Evolutionary conservation across 2,329 filamentous ascomycete genomes (phyloP).

Genomic region (Cercospora sp.): DNA sequence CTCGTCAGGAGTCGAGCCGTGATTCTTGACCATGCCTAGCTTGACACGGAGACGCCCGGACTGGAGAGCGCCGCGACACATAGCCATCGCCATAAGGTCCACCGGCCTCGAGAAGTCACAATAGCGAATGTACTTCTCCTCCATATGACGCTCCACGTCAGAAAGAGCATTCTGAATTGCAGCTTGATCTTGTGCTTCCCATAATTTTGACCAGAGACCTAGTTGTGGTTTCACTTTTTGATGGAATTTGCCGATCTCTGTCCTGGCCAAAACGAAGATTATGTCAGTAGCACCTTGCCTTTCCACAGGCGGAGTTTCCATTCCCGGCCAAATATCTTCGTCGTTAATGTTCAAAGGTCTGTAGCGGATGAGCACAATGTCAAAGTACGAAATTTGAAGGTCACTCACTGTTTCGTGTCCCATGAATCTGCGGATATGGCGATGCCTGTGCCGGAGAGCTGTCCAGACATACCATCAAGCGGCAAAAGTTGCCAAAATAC

Average conservation of each 20-base stretch:
- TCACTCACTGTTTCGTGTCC: conserved; percentile 33
- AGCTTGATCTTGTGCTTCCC: conserved; percentile 22
- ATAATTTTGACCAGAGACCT: conserved; percentile 25
- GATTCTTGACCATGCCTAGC: conserved; percentile 43
- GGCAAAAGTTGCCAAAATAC: conserved; percentile 64
- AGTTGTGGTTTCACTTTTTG: conserved; percentile 26
- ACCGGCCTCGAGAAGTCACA: no score
- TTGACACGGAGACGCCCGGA: conserved; percentile 50
- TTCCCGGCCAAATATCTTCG: conserved; percentile 44
- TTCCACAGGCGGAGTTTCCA: conserved; percentile 47
- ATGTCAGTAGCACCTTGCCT: conserved; percentile 57
- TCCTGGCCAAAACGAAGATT: conserved; percentile 49
- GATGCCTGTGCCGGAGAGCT: conserved; percentile 37
- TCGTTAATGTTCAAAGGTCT: conserved; percentile 41
- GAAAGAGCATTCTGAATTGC: conserved; percentile 35
- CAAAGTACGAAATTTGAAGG: background rate
- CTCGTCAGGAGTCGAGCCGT: conserved; percentile 36
- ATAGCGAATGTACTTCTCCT: conserved; percentile 48
- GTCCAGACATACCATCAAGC: conserved; percentile 49
- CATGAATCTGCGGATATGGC: conserved; percentile 32
- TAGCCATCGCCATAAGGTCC: no score
- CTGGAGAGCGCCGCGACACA: conserved; percentile 47
- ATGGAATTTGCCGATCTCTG: conserved; percentile 46
- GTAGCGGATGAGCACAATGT: background rate
- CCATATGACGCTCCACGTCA: conserved; percentile 46